Base-by-base conservation (phyloP, 1,139 yeast genomes). In the Meyerozyma carpophila region DNA sequence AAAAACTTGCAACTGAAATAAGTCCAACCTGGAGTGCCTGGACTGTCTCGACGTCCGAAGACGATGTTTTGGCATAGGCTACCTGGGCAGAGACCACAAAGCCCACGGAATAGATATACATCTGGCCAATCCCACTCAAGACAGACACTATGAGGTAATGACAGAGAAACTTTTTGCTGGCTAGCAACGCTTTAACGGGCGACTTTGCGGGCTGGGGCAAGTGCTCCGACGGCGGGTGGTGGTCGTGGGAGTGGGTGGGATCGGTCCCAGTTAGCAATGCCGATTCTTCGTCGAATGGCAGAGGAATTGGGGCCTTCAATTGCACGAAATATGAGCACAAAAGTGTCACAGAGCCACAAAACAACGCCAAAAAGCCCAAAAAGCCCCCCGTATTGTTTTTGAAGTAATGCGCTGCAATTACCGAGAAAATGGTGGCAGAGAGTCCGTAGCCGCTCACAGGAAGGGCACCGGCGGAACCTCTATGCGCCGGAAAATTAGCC, bases 401-500 rank as follows among this genome's bases (percentile, higher is more conserved):
- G 50, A 72, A 80, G 40, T 68, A 61, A 10, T 62, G 57, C 3
- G 81, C 76, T 9, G 82, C 70, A 13, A 79, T 53, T 1, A 74
- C 48, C 3, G 75, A 66, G 50, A 71, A 70, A 11, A 72, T 48
- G 4, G 75, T 71, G 11, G 77, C 77, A 2, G 74, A 62, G 46
- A 80, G 61, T 0, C 84, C 86, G 57, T 73, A 80, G 3, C 79
- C 65, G 29, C 84, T 71, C 3, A 79, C 82, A 1, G 85, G 85
- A 18, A 77, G 65, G 1, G 84, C 81, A 4, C 82, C 81, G 4
- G 91, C 91, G 4, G 81, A 72, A 14, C 93, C 93, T 52, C 84
- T 69, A 54, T 82, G 80, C 31, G 74, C 64, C 0, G 91, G 90
- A 51, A 84, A 84, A 56, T 84, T 84, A 3, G 84, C 67, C 18